These are phyloP conservation scores for Miscanthus lutarioriparius DNA, from an alignment of 176 grass and related monocot genomes.

Conservation along the genomic window DNA sequence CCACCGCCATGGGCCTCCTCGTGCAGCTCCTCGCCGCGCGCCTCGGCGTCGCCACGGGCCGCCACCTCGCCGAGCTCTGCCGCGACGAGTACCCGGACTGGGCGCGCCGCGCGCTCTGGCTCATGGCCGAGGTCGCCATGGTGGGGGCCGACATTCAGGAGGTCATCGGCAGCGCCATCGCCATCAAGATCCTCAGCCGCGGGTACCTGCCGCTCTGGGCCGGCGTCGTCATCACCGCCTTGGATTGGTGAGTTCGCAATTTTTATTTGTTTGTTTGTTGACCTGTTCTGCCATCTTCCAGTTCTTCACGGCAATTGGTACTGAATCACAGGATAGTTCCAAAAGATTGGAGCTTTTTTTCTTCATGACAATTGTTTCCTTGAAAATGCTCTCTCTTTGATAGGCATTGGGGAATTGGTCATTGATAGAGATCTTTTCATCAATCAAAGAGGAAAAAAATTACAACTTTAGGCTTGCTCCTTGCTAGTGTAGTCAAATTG, in stretches of 20 bases:
- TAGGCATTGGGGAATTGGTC: neutral
- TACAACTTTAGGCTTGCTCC: neutral
- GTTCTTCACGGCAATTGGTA: neutral
- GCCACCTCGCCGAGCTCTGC: constrained; percentile 93
- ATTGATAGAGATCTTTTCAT: neutral
- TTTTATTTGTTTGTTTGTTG: neutral
- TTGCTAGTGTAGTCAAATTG: neutral
- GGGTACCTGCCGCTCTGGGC: constrained; percentile 90
- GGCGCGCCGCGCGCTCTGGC: constrained; percentile 78
- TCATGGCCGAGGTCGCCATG: constrained; percentile 95
- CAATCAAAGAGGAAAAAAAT: neutral
- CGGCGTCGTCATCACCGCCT: constrained; percentile 89
- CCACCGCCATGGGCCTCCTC: constrained; percentile 89
- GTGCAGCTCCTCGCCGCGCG: constrained; percentile 89
- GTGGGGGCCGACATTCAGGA: constrained; percentile 95
- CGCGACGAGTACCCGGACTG: constrained; percentile 91
- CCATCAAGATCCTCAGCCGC: constrained; percentile 89
- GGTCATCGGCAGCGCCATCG: constrained; percentile 95
- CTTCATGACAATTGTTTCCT: neutral
- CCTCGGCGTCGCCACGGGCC: constrained; percentile 80
- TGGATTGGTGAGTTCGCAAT: constrained; percentile 65
- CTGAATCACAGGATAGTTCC: constrained; percentile 25
- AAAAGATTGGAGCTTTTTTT: constrained; percentile 18
- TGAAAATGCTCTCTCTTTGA: constrained; percentile 11
- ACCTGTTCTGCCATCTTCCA: neutral